Evolutionary conservation across 148 eudicot genomes (phyloP).

Genomic region (Rhododendron kiyosumense): DNA sequence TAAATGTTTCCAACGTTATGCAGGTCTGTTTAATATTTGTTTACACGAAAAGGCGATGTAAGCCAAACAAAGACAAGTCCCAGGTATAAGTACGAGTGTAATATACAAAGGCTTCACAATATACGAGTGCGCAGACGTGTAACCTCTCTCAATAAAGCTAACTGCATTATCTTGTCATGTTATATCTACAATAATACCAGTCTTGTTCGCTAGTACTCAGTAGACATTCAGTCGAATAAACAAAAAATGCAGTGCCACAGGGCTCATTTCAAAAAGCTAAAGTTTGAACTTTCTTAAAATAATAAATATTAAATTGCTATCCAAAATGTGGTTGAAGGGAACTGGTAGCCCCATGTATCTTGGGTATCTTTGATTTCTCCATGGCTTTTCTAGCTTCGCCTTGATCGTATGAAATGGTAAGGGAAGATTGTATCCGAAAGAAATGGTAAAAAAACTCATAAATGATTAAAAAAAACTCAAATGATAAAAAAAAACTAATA

Average conservation of each 20-base stretch:
- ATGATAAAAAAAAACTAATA: background rate
- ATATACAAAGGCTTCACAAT: background rate
- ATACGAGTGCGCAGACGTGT: background rate
- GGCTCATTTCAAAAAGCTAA: background rate
- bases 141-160: background rate
- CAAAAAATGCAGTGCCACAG: too few relatives aligned
- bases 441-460: too few relatives aligned
- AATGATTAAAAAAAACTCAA: background rate
- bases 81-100: background rate
- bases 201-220: background rate
- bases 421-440: too few relatives aligned
- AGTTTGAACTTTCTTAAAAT: background rate
- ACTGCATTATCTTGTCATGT: background rate
- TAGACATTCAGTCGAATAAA: too few relatives aligned
- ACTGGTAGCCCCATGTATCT: background rate
- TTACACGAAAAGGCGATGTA: background rate
- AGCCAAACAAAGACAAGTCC: background rate
- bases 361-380: background rate
- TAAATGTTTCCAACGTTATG: background rate
- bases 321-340: background rate
- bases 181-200: background rate
- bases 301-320: background rate
- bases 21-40: background rate
- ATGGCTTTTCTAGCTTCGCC: background rate
- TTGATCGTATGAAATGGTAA: background rate